These are phyloP conservation scores for Diaporthe sp. DNA, from an alignment of 2,329 filamentous ascomycete genomes.

Conservation along the genomic window DNA sequence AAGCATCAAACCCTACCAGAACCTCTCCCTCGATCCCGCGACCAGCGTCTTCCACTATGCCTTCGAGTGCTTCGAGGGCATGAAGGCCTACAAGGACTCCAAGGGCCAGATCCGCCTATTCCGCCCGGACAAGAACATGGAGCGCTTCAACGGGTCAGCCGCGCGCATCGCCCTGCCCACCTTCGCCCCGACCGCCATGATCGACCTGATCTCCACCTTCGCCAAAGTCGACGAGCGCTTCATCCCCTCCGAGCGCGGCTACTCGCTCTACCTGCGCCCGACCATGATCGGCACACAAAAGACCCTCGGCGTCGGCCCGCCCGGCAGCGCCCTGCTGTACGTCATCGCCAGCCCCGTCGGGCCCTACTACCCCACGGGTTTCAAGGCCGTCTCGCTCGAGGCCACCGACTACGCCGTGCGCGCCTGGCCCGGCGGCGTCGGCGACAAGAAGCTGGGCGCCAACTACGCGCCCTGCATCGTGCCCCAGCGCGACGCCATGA, in stretches of 20 bases:
- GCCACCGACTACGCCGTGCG: constrained; percentile 97
- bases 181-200: constrained; percentile 81
- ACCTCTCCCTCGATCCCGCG: constrained; percentile 94
- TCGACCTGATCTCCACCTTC: constrained; percentile 85
- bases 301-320: constrained; percentile 93
- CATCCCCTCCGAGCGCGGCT: constrained; percentile 88
- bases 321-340: constrained; percentile 91
- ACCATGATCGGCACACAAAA: constrained; percentile 98
- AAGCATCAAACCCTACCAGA: constrained; percentile 93
- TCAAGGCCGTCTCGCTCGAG: constrained; percentile 96
- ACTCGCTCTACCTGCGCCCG: constrained; percentile 94
- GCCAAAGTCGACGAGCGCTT: constrained; percentile 88
- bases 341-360: constrained; percentile 97
- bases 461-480: constrained; percentile 99
- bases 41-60: constrained; percentile 99
- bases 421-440: constrained; percentile 97
- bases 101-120: constrained; percentile 86
- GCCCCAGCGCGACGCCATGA: constrained; percentile 93
- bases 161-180: constrained; percentile 93
- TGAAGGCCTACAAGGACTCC: constrained; percentile 98
- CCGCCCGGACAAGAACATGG: constrained; percentile 97
- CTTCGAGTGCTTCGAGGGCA: constrained; percentile 98
- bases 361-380: constrained; percentile 97
- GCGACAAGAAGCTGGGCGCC: constrained; percentile 97
- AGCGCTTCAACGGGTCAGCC: constrained; percentile 89